Evolutionary conservation across 2,329 filamentous ascomycete species (phyloP).

Genomic region (Ophiostoma sp.): DNA sequence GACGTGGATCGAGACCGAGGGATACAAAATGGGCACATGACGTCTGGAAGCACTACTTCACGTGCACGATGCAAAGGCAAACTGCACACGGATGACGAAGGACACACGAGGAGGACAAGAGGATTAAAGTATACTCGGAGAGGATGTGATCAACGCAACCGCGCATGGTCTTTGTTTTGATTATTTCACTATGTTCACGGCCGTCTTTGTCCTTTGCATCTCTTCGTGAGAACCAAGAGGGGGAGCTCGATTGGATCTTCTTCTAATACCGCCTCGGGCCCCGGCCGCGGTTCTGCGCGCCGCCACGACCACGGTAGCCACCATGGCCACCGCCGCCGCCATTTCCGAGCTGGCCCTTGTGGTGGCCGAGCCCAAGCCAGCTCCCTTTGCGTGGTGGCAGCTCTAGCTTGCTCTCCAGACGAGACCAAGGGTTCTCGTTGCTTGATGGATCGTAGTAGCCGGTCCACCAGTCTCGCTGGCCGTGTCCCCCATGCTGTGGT

Average conservation of each 20-base stretch:
- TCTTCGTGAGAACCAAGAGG: background rate
- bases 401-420: constrained; percentile 45
- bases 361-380: constrained; percentile 37
- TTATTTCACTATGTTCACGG: background rate
- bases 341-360: background rate
- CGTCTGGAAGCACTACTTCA: too few species aligned
- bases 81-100: too few species aligned
- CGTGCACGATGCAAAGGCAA: too few species aligned
- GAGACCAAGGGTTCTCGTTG: constrained; percentile 67
- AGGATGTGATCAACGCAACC: too few species aligned
- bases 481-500: background rate
- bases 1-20: background rate
- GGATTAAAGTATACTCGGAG: too few species aligned
- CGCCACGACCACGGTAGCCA: constrained; percentile 10
- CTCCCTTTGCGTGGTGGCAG: constrained; percentile 38
- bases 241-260: too few species aligned
- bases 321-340: background rate
- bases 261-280: constrained; percentile 1
- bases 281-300: background rate
- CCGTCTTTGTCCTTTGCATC: background rate
- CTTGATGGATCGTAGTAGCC: constrained; percentile 65
- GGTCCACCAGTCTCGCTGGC: constrained; percentile 48
- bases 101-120: too few species aligned
- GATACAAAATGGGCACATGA: background rate
- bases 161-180: background rate